Conservation (phyloP, 495 filamentous ascomycete species). For the Cercophora newfieldiana region DNA sequence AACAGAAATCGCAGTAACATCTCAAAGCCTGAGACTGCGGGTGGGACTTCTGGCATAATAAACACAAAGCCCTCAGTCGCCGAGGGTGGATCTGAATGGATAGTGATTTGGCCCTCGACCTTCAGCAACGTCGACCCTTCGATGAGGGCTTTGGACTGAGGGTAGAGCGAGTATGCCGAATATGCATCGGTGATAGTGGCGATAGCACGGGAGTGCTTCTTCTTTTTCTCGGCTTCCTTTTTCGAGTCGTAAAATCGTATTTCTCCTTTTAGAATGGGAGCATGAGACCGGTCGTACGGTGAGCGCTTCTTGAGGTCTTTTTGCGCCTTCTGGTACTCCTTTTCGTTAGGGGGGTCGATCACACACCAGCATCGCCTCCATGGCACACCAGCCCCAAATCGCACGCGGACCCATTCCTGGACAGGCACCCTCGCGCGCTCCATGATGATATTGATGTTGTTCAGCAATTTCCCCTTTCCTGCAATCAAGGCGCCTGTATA, state of each 20-base stretch:
- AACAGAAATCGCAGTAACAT: constrained; percentile 96
- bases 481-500: constrained; percentile 96
- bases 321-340: constrained; percentile 78
- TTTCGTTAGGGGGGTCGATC: constrained; percentile 87
- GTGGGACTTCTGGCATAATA: constrained; percentile 92
- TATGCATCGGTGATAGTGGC: constrained; percentile 89
- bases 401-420: constrained; percentile 93
- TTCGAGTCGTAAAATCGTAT: constrained; percentile 91
- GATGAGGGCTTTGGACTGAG: constrained; percentile 87
- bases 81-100: constrained; percentile 71
- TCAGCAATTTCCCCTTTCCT: constrained; percentile 84
- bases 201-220: constrained; percentile 79
- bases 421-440: constrained; percentile 71
- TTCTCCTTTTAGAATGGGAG: constrained; percentile 71
- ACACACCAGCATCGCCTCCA: constrained; percentile 98
- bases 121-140: constrained; percentile 94
- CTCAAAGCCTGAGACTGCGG: constrained; percentile 90
- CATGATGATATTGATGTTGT: constrained; percentile 84
- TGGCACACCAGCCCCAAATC: constrained; percentile 94
- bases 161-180: constrained; percentile 92
- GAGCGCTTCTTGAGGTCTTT: constrained; percentile 84
- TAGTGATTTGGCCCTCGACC: constrained; percentile 85
- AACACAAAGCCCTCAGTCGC: constrained; percentile 92
- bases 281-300: constrained; percentile 69
- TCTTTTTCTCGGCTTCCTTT: constrained; percentile 73